These are phyloP conservation scores for Yamadazyma oceani DNA, from an alignment of 1,139 yeast genomes.

Conservation along the genomic window DNA sequence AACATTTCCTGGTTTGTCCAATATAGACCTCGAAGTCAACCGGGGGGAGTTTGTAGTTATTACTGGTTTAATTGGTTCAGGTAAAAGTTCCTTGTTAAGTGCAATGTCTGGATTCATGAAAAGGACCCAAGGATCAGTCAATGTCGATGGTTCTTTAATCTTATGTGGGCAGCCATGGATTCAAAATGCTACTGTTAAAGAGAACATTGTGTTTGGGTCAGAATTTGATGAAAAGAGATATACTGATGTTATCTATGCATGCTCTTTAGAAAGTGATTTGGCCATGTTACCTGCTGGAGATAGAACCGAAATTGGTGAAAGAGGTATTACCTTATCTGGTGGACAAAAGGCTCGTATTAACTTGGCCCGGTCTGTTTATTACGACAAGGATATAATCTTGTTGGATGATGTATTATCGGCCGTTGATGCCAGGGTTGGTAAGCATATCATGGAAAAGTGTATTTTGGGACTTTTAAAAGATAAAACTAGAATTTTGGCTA, in stretches of 20 bases:
- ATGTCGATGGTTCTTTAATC: constrained; percentile 39
- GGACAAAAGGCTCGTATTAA: constrained; percentile 51
- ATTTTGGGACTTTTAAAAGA: constrained; percentile 32
- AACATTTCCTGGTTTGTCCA: constrained; percentile 31
- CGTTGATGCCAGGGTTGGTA: constrained; percentile 51
- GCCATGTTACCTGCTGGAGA: constrained; percentile 45
- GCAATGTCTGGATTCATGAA: constrained; percentile 63
- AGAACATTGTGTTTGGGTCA: constrained; percentile 38
- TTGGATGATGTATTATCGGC: constrained; percentile 51
- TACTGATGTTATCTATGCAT: constrained; percentile 32
- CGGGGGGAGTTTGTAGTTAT: constrained; percentile 68
- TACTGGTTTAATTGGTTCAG: constrained; percentile 73
- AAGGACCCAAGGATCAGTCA: constrained; percentile 37
- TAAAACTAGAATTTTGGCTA: constrained; percentile 45
- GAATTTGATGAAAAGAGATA: constrained; percentile 29
- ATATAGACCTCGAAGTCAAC: constrained; percentile 43
- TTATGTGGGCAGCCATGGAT: constrained; percentile 56
- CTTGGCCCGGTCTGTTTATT: constrained; percentile 47
- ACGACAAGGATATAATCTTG: constrained; percentile 37
- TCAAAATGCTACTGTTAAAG: constrained; percentile 42
- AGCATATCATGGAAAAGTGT: constrained; percentile 43
- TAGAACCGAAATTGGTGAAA: constrained; percentile 47
- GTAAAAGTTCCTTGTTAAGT: constrained; percentile 57
- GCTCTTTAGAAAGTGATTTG: constrained; percentile 40
- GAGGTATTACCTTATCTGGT: constrained; percentile 50